phyloP scores from a whole-genome alignment of 2,329 filamentous ascomycete species.

The Lecanicillium sp. region DNA sequence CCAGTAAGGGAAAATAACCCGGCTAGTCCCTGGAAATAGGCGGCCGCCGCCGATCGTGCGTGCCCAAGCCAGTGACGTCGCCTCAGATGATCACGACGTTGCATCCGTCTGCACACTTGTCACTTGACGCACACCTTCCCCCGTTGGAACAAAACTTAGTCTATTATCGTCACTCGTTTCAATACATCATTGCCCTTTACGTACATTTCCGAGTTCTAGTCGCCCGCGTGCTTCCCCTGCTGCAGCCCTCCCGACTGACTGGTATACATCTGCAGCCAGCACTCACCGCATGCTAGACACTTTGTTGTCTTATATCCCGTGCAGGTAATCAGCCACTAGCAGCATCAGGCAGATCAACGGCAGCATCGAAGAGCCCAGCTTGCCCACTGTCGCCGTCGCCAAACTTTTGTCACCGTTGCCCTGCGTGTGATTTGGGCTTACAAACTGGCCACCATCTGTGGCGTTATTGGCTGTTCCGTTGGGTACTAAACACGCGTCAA shows the following conservation, averaged over 20 bases:
- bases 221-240: slow-evolving; percentile 1
- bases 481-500: slow-evolving; percentile 9
- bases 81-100: slow-evolving; percentile 11
- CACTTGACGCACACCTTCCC: slow-evolving; percentile 10
- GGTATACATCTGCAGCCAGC: neutral
- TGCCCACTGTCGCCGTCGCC: neutral
- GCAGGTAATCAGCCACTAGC: slow-evolving; percentile 6
- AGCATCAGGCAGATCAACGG: neutral
- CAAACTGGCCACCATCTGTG: slow-evolving; percentile 8
- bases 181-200: slow-evolving; percentile 4
- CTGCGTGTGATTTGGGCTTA: slow-evolving; percentile 11
- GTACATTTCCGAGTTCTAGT: slow-evolving; percentile 1
- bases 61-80: slow-evolving; percentile 1
- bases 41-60: neutral
- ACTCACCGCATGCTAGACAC: slow-evolving; percentile 5
- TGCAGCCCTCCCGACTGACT: neutral
- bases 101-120: neutral
- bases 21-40: neutral
- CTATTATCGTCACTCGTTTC: neutral
- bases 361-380: neutral
- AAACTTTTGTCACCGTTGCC: slow-evolving; percentile 5
- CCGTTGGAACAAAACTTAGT: slow-evolving; percentile 1
- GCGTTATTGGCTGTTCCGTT: slow-evolving; percentile 9
- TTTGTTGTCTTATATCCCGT: slow-evolving; percentile 4
- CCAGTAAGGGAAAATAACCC: neutral